Percentiles rank a stretch among this genome's conserved stretches.
Evolutionary conservation across 768 basidiomycete genomes (phyloP).

Genomic region (Leccinum ochraceum): DNA sequence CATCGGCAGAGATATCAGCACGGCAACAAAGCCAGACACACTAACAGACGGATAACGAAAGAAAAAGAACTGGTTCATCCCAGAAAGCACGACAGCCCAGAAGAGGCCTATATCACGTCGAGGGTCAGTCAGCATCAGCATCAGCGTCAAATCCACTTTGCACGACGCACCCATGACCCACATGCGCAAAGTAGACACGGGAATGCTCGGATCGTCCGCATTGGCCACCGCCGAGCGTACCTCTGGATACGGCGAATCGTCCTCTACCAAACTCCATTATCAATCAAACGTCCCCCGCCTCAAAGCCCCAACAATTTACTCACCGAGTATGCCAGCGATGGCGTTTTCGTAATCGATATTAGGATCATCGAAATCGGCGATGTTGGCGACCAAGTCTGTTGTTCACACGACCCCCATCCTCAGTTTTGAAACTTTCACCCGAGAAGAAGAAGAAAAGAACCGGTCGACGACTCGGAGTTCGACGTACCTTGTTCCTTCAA

Average conservation of each 20-base stretch:
- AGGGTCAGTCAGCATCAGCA: neutral
- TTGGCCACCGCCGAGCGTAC: constrained; percentile 77
- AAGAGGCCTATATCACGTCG: constrained; percentile 27
- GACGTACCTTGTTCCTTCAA: constrained; percentile 6
- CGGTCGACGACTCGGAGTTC: no score
- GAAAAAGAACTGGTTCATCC: constrained; percentile 80
- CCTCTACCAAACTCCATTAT: constrained; percentile 35
- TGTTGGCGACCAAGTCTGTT: neutral
- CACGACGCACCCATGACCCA: constrained; percentile 51
- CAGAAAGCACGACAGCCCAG: constrained; percentile 65
- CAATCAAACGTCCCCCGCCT: neutral
- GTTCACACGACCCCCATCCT: no score
- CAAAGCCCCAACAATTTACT: neutral
- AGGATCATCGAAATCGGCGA: constrained; percentile 37
- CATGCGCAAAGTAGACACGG: constrained; percentile 55
- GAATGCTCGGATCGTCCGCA: constrained; percentile 68
- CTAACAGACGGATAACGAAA: constrained; percentile 59
- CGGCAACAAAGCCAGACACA: constrained; percentile 55
- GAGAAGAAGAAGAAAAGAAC: neutral
- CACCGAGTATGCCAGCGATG: constrained; percentile 22
- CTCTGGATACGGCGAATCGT: constrained; percentile 86
- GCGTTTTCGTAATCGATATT: constrained; percentile 33
- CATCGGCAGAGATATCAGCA: constrained; percentile 68
- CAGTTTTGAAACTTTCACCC: no score
- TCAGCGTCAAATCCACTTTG: no score